phyloP scores from a whole-genome alignment of 768 basidiomycete genomes.

The Boletus subparvulus region DNA sequence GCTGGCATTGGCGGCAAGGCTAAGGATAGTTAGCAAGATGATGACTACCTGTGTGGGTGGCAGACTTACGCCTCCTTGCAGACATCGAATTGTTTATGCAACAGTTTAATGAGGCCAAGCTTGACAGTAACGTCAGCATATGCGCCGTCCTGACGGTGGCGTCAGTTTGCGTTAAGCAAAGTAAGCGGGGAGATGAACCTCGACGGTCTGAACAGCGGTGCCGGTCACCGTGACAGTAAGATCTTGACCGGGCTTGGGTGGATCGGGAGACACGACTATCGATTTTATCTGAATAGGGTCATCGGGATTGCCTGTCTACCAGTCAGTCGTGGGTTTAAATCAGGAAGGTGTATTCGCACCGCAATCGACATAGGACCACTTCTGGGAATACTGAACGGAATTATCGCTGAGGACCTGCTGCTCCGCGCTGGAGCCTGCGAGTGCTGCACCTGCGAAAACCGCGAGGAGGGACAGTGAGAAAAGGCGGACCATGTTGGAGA shows the following conservation, averaged over 20 bases:
- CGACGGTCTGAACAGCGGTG: conserved; percentile 52
- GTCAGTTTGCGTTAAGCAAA: conserved; percentile 10
- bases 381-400: conserved; percentile 36
- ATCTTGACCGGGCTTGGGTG: conserved; percentile 83
- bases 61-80: conserved; percentile 89
- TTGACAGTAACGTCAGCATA: conserved; percentile 90
- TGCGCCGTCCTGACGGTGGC: conserved; percentile 73
- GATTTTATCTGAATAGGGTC: conserved; percentile 64
- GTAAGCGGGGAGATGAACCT: conserved; percentile 45
- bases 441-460: conserved; percentile 23
- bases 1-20: conserved; percentile 69
- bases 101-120: conserved; percentile 88
- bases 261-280: conserved; percentile 80
- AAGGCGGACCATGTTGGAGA: conserved; percentile 32
- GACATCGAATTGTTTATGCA: conserved; percentile 80
- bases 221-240: conserved; percentile 84
- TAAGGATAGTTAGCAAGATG: conserved; percentile 30
- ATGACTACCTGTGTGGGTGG: background rate
- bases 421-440: conserved; percentile 23
- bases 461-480: conserved; percentile 29
- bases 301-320: conserved; percentile 39
- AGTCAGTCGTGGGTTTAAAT: conserved; percentile 1
- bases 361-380: conserved; percentile 73
- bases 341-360: conserved; percentile 49
- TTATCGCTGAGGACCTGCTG: conserved; percentile 34